phyloP scores from a whole-genome alignment of 225 moss, liverwort and hornwort species.

The Bryoerythrophyllum caledonicum region DNA sequence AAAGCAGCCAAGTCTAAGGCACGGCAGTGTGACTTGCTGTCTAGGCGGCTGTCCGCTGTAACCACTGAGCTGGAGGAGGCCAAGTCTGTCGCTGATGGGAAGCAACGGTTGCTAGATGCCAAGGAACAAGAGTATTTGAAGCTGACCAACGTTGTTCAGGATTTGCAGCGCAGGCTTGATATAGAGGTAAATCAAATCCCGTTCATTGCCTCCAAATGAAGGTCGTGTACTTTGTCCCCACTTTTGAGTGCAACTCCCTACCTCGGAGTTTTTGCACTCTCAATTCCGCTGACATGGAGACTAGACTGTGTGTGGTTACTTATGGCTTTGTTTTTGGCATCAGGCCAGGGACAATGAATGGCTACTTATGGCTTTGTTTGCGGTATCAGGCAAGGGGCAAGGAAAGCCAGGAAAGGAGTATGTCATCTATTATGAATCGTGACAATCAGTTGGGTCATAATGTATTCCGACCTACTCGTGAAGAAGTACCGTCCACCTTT shows the following conservation, averaged over 20 bases:
- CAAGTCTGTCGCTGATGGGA: constrained; percentile 40
- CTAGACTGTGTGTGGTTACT: constrained; percentile 13
- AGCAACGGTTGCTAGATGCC: constrained; percentile 50
- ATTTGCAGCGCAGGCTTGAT: constrained; percentile 52
- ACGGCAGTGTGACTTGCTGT: constrained; percentile 50
- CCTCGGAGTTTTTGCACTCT: not conserved
- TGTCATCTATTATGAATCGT: constrained; percentile 3
- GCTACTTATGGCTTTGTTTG: constrained; percentile 34
- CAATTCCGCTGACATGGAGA: not conserved
- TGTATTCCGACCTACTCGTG: not conserved
- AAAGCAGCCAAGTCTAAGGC: constrained; percentile 33
- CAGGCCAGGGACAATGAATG: constrained; percentile 38
- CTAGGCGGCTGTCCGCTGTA: constrained; percentile 40
- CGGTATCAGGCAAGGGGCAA: constrained; percentile 24
- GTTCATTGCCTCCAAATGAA: not conserved
- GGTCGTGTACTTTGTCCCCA: not conserved
- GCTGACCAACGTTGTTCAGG: constrained; percentile 40
- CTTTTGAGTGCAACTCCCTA: not conserved
- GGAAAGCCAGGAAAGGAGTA: constrained; percentile 20
- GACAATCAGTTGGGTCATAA: not conserved
- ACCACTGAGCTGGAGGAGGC: constrained; percentile 53
- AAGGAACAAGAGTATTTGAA: constrained; percentile 55
- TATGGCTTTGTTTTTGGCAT: constrained; percentile 17
- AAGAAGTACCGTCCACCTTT: not conserved
- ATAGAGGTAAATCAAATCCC: constrained; percentile 26